Conservation (phyloP, 225 moss, liverwort and hornwort species). For the Asterella californica region DNA sequence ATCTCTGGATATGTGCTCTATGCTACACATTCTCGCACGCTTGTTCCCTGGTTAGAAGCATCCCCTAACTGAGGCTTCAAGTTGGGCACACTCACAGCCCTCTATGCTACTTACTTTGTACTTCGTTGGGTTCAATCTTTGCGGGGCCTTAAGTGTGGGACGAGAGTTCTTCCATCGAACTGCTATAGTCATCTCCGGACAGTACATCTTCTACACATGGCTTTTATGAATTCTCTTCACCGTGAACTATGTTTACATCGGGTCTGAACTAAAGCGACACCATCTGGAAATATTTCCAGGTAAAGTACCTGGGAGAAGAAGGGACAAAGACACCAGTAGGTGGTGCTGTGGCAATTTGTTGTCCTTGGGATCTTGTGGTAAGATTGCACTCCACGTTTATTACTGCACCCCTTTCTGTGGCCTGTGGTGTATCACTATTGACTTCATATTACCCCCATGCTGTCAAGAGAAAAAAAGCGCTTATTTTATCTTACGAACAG, state of each 20-base stretch:
- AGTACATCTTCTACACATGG: neutral
- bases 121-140: too few relatives aligned
- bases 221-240: neutral
- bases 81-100: too few relatives aligned
- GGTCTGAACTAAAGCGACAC: neutral
- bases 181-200: too few relatives aligned
- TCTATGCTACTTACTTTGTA: too few relatives aligned
- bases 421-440: neutral
- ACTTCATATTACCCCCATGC: neutral
- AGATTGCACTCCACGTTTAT: neutral
- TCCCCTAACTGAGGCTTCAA: too few relatives aligned
- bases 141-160: too few relatives aligned
- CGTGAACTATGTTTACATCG: neutral
- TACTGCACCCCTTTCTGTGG: neutral
- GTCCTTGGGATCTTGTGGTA: conserved; percentile 97
- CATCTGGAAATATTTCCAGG: conserved; percentile 28
- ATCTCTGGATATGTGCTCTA: too few relatives aligned
- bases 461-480: neutral
- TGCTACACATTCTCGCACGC: too few relatives aligned
- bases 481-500: neutral
- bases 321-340: conserved; percentile 69
- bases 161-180: too few relatives aligned
- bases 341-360: conserved; percentile 80
- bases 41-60: too few relatives aligned
- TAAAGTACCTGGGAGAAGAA: conserved; percentile 92